Conservation (phyloP, 2,329 filamentous ascomycete species). For the Xylaria sp. region DNA sequence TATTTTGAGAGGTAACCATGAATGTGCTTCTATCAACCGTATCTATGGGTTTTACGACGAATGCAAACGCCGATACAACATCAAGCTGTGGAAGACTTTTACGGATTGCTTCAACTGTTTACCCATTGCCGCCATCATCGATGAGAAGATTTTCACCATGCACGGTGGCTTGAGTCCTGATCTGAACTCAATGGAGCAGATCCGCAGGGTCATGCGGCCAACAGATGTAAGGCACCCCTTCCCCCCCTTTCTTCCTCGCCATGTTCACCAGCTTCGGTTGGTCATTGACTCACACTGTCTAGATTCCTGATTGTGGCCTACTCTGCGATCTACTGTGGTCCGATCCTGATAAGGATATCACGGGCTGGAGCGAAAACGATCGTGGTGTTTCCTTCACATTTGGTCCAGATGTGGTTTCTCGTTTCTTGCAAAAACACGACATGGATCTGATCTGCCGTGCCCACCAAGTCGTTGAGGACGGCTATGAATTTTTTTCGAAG, state of each 20-base stretch:
- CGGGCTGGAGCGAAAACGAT: constrained; percentile 99
- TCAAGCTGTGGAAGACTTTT: constrained; percentile 98
- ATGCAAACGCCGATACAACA: constrained; percentile 94
- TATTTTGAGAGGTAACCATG: constrained; percentile 91
- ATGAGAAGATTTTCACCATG: constrained; percentile 99
- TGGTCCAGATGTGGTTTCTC: constrained; percentile 94
- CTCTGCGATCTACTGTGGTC: constrained; percentile 99
- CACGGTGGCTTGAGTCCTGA: constrained; percentile 97
- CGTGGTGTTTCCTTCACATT: constrained; percentile 99
- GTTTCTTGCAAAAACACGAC: constrained; percentile 98
- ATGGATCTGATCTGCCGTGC: constrained; percentile 99
- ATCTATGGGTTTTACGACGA: constrained; percentile 99
- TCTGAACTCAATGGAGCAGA: constrained; percentile 99
- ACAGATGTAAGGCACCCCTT: constrained; percentile 81
- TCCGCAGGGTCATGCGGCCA: constrained; percentile 96
- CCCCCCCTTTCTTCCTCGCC: not conserved
- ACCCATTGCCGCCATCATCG: constrained; percentile 95
- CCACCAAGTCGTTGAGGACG: constrained; percentile 98
- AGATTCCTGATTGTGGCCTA: constrained; percentile 98
- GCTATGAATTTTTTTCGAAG: constrained; percentile 99
- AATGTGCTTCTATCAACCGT: constrained; percentile 94
- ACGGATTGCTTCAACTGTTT: constrained; percentile 96
- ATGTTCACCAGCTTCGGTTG: constrained; percentile 43
- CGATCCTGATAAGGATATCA: constrained; percentile 98
- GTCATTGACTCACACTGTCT: constrained; percentile 47